A percentile compares a stretch with the other conserved stretches of the same genome.
Evolutionary conservation across 148 eudicot species (phyloP).

Genomic region (Talinum fruticosum): DNA sequence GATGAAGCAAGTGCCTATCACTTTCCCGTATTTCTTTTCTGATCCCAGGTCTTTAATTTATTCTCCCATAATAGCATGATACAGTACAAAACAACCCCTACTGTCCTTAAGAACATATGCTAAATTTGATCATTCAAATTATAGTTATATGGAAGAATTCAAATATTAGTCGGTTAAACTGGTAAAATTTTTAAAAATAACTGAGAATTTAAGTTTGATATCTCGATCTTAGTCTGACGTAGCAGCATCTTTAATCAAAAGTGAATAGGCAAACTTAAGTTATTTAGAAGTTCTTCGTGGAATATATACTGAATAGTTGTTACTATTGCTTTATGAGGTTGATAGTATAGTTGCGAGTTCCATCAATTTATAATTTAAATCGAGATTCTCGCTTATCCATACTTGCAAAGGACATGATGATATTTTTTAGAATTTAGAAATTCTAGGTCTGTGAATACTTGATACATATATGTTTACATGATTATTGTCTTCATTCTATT

Average conservation of each 20-base stretch:
- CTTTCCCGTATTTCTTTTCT: neutral
- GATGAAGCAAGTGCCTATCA: neutral
- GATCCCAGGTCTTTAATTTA: conserved; percentile 10
- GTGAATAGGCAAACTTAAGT: too few relatives aligned
- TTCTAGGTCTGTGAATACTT: neutral
- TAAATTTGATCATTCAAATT: conserved; percentile 2
- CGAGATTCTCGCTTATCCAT: neutral
- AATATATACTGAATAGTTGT: neutral
- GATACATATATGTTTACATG: neutral
- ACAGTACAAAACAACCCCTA: conserved; percentile 1
- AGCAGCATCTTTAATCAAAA: neutral
- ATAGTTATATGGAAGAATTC: neutral
- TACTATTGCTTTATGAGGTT: neutral
- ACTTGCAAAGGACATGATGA: neutral
- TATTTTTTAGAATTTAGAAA: neutral
- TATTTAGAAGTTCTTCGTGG: neutral
- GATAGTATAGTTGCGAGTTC: neutral
- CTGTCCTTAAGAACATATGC: conserved; percentile 19
- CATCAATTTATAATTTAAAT: neutral
- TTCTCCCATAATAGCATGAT: conserved; percentile 24
- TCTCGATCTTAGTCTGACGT: neutral
- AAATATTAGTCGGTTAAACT: neutral
- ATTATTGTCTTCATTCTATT: too few relatives aligned
- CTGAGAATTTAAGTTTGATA: too few relatives aligned
- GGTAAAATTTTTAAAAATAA: neutral